These are phyloP conservation scores for Pseudonitzschia multistriata DNA, from an alignment of 108 stramenopile species.

Conservation along the genomic window DNA sequence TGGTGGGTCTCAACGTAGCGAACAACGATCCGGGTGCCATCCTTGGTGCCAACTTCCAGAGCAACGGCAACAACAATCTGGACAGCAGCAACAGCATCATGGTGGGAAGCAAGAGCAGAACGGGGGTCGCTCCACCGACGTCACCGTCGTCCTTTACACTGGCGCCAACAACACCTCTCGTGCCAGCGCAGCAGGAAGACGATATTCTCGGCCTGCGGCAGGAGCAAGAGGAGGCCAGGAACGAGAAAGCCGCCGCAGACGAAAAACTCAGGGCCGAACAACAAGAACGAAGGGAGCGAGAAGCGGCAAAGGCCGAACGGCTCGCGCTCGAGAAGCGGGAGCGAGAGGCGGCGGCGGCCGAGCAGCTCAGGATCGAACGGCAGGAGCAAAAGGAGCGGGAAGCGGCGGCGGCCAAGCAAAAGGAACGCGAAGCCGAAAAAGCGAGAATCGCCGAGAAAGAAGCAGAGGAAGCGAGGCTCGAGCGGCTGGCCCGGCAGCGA, in stretches of 20 bases:
- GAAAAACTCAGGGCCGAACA: slow-evolving; percentile 1
- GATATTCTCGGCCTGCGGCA: not conserved
- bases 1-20: slow-evolving; percentile 1
- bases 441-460: not conserved
- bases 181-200: not conserved
- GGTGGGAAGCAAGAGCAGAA: not conserved
- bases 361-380: not conserved
- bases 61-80: not conserved
- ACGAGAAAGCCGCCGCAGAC: not conserved
- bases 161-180: not conserved
- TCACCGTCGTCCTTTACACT: not conserved
- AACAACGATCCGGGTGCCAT: not conserved
- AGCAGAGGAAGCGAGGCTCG: slow-evolving; percentile 2
- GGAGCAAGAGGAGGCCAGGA: not conserved
- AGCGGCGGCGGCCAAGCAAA: slow-evolving; percentile 1
- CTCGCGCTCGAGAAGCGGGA: not conserved
- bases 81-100: not conserved
- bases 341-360: slow-evolving; percentile 1
- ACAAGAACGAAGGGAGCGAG: not conserved
- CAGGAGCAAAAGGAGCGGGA: slow-evolving; percentile 1
- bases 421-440: not conserved
- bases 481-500: not conserved
- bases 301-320: not conserved
- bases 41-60: not conserved
- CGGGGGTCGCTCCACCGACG: not conserved